Conservation (phyloP, 1,284 basidiomycete genomes). For the Cutaneotrichosporon daszewskae region DNA sequence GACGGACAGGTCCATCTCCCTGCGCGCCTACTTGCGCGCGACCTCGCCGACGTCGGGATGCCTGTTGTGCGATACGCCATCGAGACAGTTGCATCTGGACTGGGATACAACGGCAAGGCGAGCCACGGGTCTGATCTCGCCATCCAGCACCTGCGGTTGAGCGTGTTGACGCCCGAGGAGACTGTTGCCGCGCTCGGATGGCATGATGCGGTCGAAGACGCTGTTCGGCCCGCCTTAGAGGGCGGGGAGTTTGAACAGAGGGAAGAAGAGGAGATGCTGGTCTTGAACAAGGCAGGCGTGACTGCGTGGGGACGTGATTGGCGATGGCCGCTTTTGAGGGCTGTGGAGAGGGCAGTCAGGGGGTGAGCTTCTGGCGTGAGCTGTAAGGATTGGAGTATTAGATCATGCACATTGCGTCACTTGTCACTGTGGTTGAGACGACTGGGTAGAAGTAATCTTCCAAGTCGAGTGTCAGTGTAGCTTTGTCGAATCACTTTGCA, state of each 20-base stretch:
- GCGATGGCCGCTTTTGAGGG: conserved; percentile 47
- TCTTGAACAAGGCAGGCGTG: conserved; percentile 54
- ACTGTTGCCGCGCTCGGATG: conserved; percentile 52
- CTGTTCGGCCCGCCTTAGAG: conserved; percentile 38
- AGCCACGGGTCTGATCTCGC: conserved; percentile 62
- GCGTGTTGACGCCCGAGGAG: conserved; percentile 50
- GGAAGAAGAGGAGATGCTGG: conserved; percentile 43
- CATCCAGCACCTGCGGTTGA: conserved; percentile 51
- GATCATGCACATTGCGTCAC: too few species aligned
- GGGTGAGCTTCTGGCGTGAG: too few species aligned
- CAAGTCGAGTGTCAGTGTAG: too few species aligned
- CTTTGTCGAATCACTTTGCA: too few species aligned
- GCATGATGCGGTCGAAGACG: conserved; percentile 52
- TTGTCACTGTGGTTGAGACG: too few species aligned
- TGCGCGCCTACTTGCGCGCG: conserved; percentile 58
- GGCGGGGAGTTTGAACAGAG: conserved; percentile 34
- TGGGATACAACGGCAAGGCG: conserved; percentile 56
- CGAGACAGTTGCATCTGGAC: conserved; percentile 42
- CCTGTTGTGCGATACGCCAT: conserved; percentile 65
- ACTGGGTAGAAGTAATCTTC: too few species aligned
- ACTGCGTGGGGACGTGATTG: conserved; percentile 57
- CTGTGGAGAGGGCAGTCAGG: conserved; percentile 14
- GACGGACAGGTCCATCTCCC: conserved; percentile 66
- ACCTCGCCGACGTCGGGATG: conserved; percentile 55
- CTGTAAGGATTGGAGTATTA: too few species aligned